Conservation (phyloP, 768 basidiomycete genomes). For the Piloderma croceum region DNA sequence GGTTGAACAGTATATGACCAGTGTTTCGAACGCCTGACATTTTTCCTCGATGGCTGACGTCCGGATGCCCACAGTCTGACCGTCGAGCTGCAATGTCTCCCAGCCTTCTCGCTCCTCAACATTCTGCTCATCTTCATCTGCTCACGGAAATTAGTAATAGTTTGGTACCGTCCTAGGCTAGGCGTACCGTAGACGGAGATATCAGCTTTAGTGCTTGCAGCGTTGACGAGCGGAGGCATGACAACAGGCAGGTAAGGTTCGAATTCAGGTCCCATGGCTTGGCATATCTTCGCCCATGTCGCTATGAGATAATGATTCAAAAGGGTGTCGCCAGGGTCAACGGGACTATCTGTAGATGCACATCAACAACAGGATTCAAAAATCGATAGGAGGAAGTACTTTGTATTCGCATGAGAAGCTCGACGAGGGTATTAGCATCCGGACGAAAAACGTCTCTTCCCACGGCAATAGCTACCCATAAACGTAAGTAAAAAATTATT, state of each 20-base stretch:
- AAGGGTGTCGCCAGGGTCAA: constrained; percentile 68
- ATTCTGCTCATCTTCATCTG: constrained; percentile 52
- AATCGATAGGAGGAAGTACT: constrained; percentile 37
- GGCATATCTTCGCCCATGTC: constrained; percentile 87
- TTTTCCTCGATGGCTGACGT: constrained; percentile 83
- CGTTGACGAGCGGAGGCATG: constrained; percentile 70
- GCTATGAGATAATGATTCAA: constrained; percentile 71
- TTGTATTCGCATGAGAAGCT: constrained; percentile 71
- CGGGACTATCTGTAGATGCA: constrained; percentile 46
- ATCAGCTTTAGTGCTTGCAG: constrained; percentile 78
- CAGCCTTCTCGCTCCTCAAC: constrained; percentile 63
- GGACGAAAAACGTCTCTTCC: constrained; percentile 73
- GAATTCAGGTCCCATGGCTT: constrained; percentile 78
- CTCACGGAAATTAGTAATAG: constrained; percentile 1
- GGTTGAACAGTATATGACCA: constrained; percentile 73
- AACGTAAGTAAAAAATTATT: background rate
- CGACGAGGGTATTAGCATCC: constrained; percentile 67
- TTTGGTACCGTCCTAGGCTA: background rate
- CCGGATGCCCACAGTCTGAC: constrained; percentile 69
- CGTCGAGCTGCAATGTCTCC: constrained; percentile 75
- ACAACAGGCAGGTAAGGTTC: constrained; percentile 82
- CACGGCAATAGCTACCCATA: constrained; percentile 69
- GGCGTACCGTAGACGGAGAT: constrained; percentile 63
- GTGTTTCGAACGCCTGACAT: constrained; percentile 83
- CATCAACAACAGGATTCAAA: background rate